Evolutionary conservation across 169 alveolate species (phyloP).

Genomic region (Perkinsus marinus): DNA sequence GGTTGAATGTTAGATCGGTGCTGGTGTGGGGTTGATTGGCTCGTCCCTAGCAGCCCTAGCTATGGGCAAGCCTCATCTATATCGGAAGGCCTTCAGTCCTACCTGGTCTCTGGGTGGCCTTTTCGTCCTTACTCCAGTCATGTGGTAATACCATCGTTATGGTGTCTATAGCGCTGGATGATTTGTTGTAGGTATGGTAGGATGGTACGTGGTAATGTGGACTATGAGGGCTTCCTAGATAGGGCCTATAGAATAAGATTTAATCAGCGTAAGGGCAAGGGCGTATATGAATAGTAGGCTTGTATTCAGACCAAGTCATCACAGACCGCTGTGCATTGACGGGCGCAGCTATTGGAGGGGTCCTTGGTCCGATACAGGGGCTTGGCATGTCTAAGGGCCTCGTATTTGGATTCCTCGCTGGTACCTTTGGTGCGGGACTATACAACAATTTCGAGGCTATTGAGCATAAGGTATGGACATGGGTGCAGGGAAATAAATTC

Average conservation of each 20-base stretch:
- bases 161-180: background rate
- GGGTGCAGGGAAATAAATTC: no score
- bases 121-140: background rate
- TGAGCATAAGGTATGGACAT: background rate
- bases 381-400: background rate
- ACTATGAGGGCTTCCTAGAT: background rate
- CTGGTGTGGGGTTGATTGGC: background rate
- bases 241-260: background rate
- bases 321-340: background rate
- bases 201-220: background rate
- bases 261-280: background rate
- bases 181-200: background rate
- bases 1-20: background rate
- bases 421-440: background rate
- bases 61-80: background rate
- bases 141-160: background rate
- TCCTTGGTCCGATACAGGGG: background rate
- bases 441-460: background rate
- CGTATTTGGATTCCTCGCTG: background rate
- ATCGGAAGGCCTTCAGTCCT: background rate
- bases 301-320: background rate
- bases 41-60: background rate
- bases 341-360: background rate
- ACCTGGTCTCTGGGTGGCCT: background rate
- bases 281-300: background rate